These are phyloP conservation scores for Colletotrichum neosansevieriae DNA, from an alignment of 2,329 filamentous ascomycete species.

Conservation along the genomic window DNA sequence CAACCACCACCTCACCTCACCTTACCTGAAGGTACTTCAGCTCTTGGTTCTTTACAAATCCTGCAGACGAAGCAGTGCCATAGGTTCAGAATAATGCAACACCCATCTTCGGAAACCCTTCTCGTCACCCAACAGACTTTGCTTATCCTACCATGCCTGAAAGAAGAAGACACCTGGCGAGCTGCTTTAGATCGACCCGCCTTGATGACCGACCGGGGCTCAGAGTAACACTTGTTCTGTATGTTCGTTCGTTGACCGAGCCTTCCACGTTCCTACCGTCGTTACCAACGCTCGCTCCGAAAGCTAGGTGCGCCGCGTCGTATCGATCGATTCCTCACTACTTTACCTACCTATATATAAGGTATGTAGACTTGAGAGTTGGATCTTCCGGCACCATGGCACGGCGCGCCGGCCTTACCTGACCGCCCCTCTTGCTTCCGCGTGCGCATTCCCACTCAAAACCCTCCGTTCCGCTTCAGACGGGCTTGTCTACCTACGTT, in stretches of 20 bases:
- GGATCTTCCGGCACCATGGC: constrained; percentile 12
- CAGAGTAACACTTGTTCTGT: no score
- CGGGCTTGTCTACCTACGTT: no score
- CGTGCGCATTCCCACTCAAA: background rate
- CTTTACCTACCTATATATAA: no score
- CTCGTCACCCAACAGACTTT: constrained; percentile 7
- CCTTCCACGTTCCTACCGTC: background rate
- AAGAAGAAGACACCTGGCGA: no score
- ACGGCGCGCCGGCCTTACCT: constrained; percentile 16
- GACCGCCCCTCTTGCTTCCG: background rate
- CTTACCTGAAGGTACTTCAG: background rate
- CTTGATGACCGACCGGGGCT: no score
- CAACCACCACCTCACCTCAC: background rate
- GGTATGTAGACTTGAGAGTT: background rate
- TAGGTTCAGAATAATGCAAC: no score
- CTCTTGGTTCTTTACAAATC: background rate
- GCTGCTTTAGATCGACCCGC: no score
- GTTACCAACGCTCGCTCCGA: background rate
- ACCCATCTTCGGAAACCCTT: background rate
- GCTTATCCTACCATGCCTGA: background rate
- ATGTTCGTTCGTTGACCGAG: background rate
- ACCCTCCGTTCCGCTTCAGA: no score
- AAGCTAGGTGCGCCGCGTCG: background rate
- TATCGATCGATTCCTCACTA: background rate
- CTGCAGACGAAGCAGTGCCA: no score